A percentile compares a stretch with the other conserved stretches of the same genome.
phyloP scores from a whole-genome alignment of 1,284 basidiomycete species.

The Moesziomyces sp. region DNA sequence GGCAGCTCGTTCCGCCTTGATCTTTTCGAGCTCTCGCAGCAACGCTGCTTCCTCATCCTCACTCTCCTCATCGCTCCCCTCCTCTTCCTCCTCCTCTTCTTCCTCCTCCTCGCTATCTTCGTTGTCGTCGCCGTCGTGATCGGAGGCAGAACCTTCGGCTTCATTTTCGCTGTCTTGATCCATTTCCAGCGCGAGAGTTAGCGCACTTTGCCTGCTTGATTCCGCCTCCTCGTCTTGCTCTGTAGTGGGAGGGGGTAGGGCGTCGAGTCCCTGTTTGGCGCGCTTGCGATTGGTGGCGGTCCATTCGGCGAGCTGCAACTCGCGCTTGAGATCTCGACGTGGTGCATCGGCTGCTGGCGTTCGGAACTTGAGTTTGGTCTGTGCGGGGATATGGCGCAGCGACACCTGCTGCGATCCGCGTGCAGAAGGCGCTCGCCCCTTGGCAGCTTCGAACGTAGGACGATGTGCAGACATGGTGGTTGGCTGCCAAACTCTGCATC shows the following conservation, averaged over 20 bases:
- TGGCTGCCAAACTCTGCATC: neutral
- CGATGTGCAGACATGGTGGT: constrained; percentile 61
- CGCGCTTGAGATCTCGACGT: constrained; percentile 53
- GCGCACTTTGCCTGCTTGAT: constrained; percentile 16
- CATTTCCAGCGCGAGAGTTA: constrained; percentile 14
- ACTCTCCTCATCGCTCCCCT: constrained; percentile 23
- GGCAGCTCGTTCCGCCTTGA: constrained; percentile 59
- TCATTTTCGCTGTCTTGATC: constrained; percentile 13
- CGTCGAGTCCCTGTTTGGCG: constrained; percentile 22
- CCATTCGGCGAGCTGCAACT: constrained; percentile 56
- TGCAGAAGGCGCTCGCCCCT: constrained; percentile 45
- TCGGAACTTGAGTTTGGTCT: constrained; percentile 65
- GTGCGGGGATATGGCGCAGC: constrained; percentile 43
- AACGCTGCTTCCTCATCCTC: constrained; percentile 58
- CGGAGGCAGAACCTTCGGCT: neutral
- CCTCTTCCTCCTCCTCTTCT: constrained; percentile 1
- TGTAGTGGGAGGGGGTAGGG: constrained; percentile 1
- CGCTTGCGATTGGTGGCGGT: constrained; percentile 41
- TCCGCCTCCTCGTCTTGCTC: constrained; percentile 14
- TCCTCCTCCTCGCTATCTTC: constrained; percentile 7
- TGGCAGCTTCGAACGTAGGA: constrained; percentile 63
- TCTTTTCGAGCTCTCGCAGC: constrained; percentile 61
- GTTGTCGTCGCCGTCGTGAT: constrained; percentile 28
- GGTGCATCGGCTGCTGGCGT: constrained; percentile 26
- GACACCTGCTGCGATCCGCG: constrained; percentile 43